These are phyloP conservation scores for Malus asiatica DNA, from an alignment of 306 rosid genomes.

Conservation along the genomic window DNA sequence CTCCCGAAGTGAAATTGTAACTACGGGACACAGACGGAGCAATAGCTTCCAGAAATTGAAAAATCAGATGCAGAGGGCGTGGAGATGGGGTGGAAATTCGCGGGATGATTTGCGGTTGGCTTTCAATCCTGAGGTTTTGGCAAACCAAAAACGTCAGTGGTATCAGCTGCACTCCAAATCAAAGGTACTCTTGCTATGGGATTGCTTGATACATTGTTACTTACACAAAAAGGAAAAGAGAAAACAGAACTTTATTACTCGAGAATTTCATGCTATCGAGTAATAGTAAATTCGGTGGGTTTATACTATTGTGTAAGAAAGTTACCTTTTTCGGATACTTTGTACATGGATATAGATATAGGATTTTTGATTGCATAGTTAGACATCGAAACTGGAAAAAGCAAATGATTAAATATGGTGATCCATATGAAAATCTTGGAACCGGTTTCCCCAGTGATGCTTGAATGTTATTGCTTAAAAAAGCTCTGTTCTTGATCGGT, in stretches of 20 bases:
- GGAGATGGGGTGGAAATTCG: slow-evolving; percentile 50
- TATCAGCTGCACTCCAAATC: slow-evolving; percentile 80
- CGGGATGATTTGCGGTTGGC: slow-evolving; percentile 28
- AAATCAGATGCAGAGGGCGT: slow-evolving; percentile 60
- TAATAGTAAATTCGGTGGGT: not conserved
- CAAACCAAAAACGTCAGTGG: slow-evolving; percentile 96
- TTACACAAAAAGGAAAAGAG: not conserved
- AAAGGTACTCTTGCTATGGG: slow-evolving; percentile 38
- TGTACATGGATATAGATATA: not conserved
- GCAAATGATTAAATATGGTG: not conserved
- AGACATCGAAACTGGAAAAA: not conserved
- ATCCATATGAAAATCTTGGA: not conserved
- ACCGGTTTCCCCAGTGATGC: not conserved
- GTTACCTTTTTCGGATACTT: not conserved
- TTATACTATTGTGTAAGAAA: not conserved
- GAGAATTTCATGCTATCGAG: not conserved
- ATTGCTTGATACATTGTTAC: not conserved
- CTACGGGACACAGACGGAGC: slow-evolving; percentile 29
- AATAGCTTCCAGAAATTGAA: slow-evolving; percentile 61
- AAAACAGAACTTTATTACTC: not conserved
- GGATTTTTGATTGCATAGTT: not conserved
- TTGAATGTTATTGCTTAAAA: not conserved
- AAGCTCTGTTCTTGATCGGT: not conserved
- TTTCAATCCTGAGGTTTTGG: slow-evolving; percentile 85
- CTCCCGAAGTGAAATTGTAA: slow-evolving; percentile 50